Evolutionary conservation across 1,284 basidiomycete genomes (phyloP), one percentile per base, ranked within the genome.

Genomic region (Xerocomus minutiporus): DNA sequence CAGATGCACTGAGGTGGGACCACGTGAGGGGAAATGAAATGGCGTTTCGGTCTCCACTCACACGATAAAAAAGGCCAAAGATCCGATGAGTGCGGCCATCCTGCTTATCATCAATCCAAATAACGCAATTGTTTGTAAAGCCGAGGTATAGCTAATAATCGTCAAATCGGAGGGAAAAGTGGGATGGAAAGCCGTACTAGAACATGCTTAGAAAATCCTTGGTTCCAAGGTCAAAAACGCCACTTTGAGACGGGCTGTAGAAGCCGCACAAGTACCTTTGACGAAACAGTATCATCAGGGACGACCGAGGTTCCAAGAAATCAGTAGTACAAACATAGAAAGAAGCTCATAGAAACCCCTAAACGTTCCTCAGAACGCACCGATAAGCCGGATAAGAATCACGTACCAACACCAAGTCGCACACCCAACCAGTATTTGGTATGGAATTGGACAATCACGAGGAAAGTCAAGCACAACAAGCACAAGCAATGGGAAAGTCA

Each of bases 101-200:
- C 91, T 77, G 54, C 84, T 81, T 60, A 86, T 71, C 59, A 84
- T 81, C 50, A 93, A 67, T 3, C 88, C 89, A 62, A 93, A 89
- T 8, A 93, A 69, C 1, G 82, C 88, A 39, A 93, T 82, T 0
- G 83, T 84, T 61, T 89, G 89, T 23, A 89, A 68, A 11, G 83
- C 88, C 57, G 83, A 74, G 11, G 73, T 72, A 59, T 75, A 78
- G 58, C 76, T 75, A 45, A 46, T 9, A 31, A 48, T n/a, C 8
- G 46, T 55, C 48, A 52, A 46, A 42, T 52, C 7, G 35, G 29
- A 38, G 47, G 15, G 23, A 15, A 50, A 29, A 17, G 47, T 35
- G 38, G 32, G 26, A 34, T 31, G 26, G 28, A 53, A 70, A 67
- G n/a, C 73, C 79, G 59, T 74, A 89, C 74, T 86, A 89, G 61